Evolutionary conservation across 306 rosid species (phyloP), one percentile per base, ranked within the genome.

Genomic region (Ziziphus jujuba): DNA sequence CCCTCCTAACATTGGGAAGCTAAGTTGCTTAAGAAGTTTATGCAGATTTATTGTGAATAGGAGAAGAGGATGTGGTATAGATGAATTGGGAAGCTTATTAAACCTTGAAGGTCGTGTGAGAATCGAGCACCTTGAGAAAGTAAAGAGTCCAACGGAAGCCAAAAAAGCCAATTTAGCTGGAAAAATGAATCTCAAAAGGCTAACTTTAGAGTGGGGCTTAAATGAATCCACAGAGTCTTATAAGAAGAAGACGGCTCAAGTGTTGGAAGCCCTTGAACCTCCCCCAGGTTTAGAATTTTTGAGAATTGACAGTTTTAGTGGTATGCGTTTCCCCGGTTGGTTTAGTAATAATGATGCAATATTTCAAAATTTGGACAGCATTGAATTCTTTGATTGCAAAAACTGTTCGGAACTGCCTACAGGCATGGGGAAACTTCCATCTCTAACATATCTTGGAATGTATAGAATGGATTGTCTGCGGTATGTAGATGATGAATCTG

Each of bases 341-440:
- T 52, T 21, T n/a, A n/a, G n/a, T 3, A 34, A 34, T 14, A 14
- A 36, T 36, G 16, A 10, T 8, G 61, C 19, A 15, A 38, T 66
- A 19, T 59, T 66, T 20, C 51, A 6, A 22, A 66, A 54, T 53
- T 20, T 66, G 11, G 14, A 8, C 19, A 6, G 13, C 1, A 54
- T 66, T 16, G 7, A 10, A 20, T 58, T 66, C 15, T 3, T 0
- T 35, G 13, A 15, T 54, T 66, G 61, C 35, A 7, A 33, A 19
- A 66, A 66, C 35, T 66, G 71, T 66, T 35, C 10, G 19, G 38
- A 66, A 14, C 61, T 66, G 12, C 71, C 71, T 40, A 40, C 45
- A 36, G 33, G 61, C 20, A 15, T 66, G 8, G 35, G 71, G 52
- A 53, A 53, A 22, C 52, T 66, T 13, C 16, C 61, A 53, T 52